Evolutionary conservation across 2,329 filamentous ascomycete genomes (phyloP).

Genomic region (Curvularia verruculosa): DNA sequence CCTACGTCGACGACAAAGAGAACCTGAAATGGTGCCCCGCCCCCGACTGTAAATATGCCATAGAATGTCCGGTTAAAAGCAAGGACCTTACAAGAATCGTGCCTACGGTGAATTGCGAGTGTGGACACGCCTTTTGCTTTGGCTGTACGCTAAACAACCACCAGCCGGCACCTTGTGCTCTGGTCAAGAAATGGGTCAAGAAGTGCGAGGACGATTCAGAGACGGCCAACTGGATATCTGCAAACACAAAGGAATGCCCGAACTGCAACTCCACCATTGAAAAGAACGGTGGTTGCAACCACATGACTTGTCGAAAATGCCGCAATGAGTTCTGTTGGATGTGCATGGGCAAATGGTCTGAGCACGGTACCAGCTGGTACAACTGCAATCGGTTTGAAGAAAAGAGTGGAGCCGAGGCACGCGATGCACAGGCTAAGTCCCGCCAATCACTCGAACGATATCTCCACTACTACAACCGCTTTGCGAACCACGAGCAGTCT

Average conservation of each 20-base stretch:
- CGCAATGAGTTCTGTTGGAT: slow-evolving; percentile 99
- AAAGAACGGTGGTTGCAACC: slow-evolving; percentile 97
- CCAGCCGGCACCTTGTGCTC: slow-evolving; percentile 85
- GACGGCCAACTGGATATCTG: slow-evolving; percentile 98
- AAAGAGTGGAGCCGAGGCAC: slow-evolving; percentile 87
- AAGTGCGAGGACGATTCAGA: slow-evolving; percentile 99
- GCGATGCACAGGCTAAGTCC: slow-evolving; percentile 90
- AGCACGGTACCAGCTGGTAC: slow-evolving; percentile 99
- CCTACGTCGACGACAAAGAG: slow-evolving; percentile 96
- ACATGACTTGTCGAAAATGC: slow-evolving; percentile 97
- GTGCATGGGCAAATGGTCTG: slow-evolving; percentile 99
- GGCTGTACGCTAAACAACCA: slow-evolving; percentile 90
- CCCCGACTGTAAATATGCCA: slow-evolving; percentile 92
- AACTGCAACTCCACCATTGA: slow-evolving; percentile 97
- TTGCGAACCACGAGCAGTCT: slow-evolving; percentile 98
- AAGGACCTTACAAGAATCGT: slow-evolving; percentile 85
- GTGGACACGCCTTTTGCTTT: slow-evolving; percentile 91
- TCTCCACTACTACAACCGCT: slow-evolving; percentile 97
- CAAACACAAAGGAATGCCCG: slow-evolving; percentile 97
- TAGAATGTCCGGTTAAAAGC: slow-evolving; percentile 87
- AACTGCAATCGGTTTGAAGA: slow-evolving; percentile 98
- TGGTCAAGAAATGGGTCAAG: slow-evolving; percentile 96
- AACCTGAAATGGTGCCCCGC: slow-evolving; percentile 97
- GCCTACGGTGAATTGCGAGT: slow-evolving; percentile 85
- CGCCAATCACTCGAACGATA: slow-evolving; percentile 93